phyloP scores from a whole-genome alignment of 78 protist genomes.

The Tieghemostelium lacteum region DNA sequence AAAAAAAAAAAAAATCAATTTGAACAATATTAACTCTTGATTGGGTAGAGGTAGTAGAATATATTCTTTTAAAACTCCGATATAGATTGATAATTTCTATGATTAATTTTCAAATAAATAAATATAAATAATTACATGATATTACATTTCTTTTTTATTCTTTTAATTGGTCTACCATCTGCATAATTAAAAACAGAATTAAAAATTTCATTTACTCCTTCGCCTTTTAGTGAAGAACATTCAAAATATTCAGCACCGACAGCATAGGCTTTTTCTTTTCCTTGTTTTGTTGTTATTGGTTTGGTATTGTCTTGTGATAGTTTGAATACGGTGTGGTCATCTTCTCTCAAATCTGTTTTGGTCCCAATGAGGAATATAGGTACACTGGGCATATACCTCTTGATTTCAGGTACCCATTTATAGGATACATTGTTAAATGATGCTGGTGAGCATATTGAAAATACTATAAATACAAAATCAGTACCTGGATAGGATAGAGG shows the following conservation, averaged over 20 bases:
- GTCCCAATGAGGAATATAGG: constrained; percentile 93
- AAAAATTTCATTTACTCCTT: constrained; percentile 19
- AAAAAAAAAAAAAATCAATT: too few species aligned
- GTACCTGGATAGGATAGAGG: constrained; percentile 86
- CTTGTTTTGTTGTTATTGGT: constrained; percentile 73
- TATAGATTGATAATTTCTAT: neutral
- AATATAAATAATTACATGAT: neutral
- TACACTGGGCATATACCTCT: constrained; percentile 85
- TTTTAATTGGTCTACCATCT: constrained; percentile 3
- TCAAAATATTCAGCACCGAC: constrained; percentile 87
- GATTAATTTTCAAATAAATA: neutral
- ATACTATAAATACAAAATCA: constrained; percentile 86
- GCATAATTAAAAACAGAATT: neutral
- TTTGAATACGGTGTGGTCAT: constrained; percentile 64
- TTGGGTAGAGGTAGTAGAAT: too few species aligned
- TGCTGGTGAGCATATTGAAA: constrained; percentile 63
- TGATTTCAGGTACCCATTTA: constrained; percentile 91
- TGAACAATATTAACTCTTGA: too few species aligned
- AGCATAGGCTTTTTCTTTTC: constrained; percentile 55
- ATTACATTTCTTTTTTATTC: neutral
- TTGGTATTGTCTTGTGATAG: constrained; percentile 63
- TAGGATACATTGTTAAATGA: constrained; percentile 87
- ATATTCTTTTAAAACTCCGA: too few species aligned
- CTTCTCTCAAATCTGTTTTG: constrained; percentile 90
- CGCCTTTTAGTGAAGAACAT: constrained; percentile 95